Conservation (phyloP, 2,329 filamentous ascomycete genomes). For the Sporothrix schenckii region DNA sequence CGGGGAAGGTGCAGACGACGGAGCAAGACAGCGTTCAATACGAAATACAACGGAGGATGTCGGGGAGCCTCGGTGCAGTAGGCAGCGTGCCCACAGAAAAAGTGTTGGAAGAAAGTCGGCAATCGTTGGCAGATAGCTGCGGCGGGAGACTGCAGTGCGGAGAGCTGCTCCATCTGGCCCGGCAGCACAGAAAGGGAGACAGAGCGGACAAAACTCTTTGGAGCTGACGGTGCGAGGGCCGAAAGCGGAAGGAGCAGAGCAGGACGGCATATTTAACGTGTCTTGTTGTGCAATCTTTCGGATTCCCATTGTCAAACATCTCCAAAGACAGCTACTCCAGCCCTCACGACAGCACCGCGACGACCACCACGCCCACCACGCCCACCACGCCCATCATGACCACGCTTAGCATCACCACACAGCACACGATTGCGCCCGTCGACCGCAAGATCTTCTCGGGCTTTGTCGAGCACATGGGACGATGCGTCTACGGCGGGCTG, state of each 20-base stretch:
- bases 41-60: too few species aligned
- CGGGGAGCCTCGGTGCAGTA: not conserved
- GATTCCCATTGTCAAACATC: not conserved
- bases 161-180: conserved; percentile 5
- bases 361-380: not conserved
- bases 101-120: not conserved
- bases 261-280: not conserved
- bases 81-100: not conserved
- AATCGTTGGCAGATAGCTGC: not conserved
- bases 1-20: conserved; percentile 1
- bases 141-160: not conserved
- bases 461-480: conserved; percentile 89
- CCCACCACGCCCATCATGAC: conserved; percentile 1
- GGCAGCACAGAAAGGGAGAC: not conserved
- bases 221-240: not conserved
- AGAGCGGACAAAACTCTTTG: not conserved
- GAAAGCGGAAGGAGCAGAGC: not conserved
- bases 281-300: not conserved
- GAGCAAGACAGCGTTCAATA: not conserved
- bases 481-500: conserved; percentile 85
- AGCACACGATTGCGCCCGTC: conserved; percentile 44
- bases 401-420: conserved; percentile 14
- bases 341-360: not conserved
- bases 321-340: not conserved
- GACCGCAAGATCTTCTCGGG: conserved; percentile 81